Base-by-base conservation (phyloP, 2,329 filamentous ascomycete genomes). In the Talaromyces pinophilus region DNA sequence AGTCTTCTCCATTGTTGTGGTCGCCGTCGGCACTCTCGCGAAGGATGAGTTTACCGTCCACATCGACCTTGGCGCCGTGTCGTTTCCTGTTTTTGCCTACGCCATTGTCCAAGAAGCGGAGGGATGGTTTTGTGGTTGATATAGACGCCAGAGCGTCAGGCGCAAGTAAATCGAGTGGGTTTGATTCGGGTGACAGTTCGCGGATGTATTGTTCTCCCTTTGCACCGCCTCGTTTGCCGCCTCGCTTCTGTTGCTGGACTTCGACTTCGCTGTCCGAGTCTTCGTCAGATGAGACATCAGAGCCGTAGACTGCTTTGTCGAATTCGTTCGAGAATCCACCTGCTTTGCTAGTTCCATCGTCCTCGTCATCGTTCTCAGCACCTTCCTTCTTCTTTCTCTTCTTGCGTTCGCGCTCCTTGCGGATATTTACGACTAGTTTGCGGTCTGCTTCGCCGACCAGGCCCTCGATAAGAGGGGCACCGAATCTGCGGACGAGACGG, bases 241-340 rank as follows among this genome's bases (percentile, higher is more conserved):
- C 87, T 77, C 87, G 88, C 72, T 86, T 82, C 35, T 78, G 79
- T 74, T 87, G 25, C 25, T 25, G 84, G 74, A 2, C 57, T 72
- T 73, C 65, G 62, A 71, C 73, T 72, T 62, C 74, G 44, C 25
- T 44, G 35, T 48, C 57, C 15, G 35, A 42, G 38, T 60, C 57
- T 2, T 65, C 66, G 4, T 83, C 82, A 1, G 64, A 67, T 13
- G 83, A 84, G 55, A 88, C 77, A 59, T 84, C 89, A 71, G 88
- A 92, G 76, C 92, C 93, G 76, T 97, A 97, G 40, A 99, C 87
- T n/a, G 94, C 93, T 78, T 96, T 91, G 77, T 98, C 94, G 78
- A 95, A 97, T 74, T 96, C 94, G 79, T 91, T 96, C 79, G 93
- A 92, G 76, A 96, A 97, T 11, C 74, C 73, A 62, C 68, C 67